Evolutionary conservation across 768 basidiomycete genomes (phyloP).

Genomic region (Chiua virens): DNA sequence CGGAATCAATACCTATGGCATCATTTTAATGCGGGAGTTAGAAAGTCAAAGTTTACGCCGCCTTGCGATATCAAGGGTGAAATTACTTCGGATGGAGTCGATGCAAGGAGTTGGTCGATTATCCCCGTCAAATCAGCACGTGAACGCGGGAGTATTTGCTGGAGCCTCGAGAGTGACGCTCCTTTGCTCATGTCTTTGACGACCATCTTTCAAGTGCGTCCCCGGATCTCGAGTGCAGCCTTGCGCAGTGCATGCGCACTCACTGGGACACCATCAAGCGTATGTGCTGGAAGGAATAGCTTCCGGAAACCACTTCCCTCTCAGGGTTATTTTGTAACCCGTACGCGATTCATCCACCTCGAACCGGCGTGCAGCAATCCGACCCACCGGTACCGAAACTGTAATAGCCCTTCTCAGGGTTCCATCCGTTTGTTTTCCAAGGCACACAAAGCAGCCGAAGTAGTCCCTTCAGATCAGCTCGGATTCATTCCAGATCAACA

Average conservation of each 20-base stretch:
- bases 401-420: background rate
- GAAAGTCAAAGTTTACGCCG: too few relatives aligned
- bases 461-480: slow-evolving; percentile 30
- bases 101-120: too few relatives aligned
- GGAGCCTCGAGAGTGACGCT: too few relatives aligned
- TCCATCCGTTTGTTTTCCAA: slow-evolving; percentile 4
- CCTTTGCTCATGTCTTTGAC: slow-evolving; percentile 4
- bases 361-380: background rate
- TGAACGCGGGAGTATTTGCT: too few relatives aligned
- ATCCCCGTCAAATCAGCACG: too few relatives aligned
- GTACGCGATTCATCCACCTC: background rate
- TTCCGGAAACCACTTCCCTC: too few relatives aligned
- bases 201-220: background rate
- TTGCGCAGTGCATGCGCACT: too few relatives aligned
- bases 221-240: background rate
- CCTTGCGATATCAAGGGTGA: too few relatives aligned
- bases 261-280: too few relatives aligned
- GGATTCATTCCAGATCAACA: slow-evolving; percentile 22
- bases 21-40: too few relatives aligned
- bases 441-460: background rate
- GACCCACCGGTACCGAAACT: background rate
- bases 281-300: background rate
- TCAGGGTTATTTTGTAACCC: background rate
- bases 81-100: too few relatives aligned
- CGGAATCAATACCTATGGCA: too few relatives aligned